phyloP scores from a whole-genome alignment of 2,329 filamentous ascomycete species.

The Dendrostoma leiphaemia region DNA sequence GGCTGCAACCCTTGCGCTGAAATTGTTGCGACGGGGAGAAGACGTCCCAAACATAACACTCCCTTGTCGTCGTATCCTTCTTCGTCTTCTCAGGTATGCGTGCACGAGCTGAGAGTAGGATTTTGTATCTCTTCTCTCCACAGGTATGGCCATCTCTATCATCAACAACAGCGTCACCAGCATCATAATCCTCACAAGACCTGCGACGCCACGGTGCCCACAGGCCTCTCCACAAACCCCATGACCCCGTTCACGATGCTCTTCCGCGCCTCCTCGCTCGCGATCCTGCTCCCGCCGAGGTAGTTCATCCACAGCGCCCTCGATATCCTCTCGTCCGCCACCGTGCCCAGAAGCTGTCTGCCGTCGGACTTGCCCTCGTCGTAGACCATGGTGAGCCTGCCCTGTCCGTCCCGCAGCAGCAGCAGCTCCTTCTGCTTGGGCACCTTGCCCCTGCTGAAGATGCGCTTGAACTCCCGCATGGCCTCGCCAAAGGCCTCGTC shows the following conservation, averaged over 20 bases:
- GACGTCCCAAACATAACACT: too few relatives aligned
- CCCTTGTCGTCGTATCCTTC: too few relatives aligned
- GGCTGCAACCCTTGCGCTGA: too few relatives aligned
- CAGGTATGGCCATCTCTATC: background rate
- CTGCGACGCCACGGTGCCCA: conserved; percentile 82
- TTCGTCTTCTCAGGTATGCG: too few relatives aligned
- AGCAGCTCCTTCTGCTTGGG: conserved; percentile 79
- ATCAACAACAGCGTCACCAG: too few relatives aligned
- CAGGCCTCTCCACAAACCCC: conserved; percentile 81
- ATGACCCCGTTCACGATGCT: conserved; percentile 86
- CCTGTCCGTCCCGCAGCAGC: conserved; percentile 64
- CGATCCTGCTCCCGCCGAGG: conserved; percentile 80
- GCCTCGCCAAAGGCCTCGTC: conserved; percentile 76
- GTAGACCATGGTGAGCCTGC: conserved; percentile 67
- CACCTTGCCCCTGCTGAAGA: conserved; percentile 80
- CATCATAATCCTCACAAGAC: conserved; percentile 52
- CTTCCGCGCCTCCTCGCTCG: conserved; percentile 75
- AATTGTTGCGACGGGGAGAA: too few relatives aligned
- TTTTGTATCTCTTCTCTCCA: too few relatives aligned
- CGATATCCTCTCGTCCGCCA: conserved; percentile 77
- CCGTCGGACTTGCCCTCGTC: conserved; percentile 48
- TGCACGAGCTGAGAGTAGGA: too few relatives aligned
- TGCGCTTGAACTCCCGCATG: conserved; percentile 72
- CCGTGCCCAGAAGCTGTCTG: conserved; percentile 62
- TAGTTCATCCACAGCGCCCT: conserved; percentile 88